phyloP scores from a whole-genome alignment of 345 rosid genomes.

The Euphorbia pulcherrima region DNA sequence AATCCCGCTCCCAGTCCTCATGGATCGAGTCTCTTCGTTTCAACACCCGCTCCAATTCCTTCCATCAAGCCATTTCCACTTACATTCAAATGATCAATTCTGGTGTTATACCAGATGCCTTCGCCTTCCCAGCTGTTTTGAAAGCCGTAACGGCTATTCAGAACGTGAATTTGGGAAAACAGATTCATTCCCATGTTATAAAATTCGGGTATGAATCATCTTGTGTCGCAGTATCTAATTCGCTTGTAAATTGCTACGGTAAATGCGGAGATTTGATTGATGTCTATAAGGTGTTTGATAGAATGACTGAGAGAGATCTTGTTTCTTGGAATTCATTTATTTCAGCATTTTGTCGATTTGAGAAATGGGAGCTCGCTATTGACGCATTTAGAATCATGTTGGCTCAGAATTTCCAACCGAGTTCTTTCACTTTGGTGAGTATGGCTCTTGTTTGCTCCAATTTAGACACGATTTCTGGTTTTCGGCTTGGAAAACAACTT shows the following conservation, averaged over 20 bases:
- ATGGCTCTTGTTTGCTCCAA: slow-evolving; percentile 69
- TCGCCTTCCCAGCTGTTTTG: slow-evolving; percentile 69
- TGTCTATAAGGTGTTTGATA: slow-evolving; percentile 63
- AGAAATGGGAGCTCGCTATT: slow-evolving; percentile 67
- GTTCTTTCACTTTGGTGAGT: slow-evolving; percentile 83
- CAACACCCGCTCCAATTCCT: slow-evolving; percentile 48
- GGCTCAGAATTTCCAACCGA: slow-evolving; percentile 51
- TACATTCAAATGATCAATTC: slow-evolving; percentile 55
- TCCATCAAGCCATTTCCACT: slow-evolving; percentile 55
- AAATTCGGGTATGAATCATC: slow-evolving; percentile 57
- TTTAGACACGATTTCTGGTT: slow-evolving; percentile 36
- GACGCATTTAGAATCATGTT: slow-evolving; percentile 62
- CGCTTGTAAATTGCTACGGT: slow-evolving; percentile 67
- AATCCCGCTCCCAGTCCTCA: slow-evolving; percentile 34
- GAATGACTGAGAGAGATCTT: slow-evolving; percentile 67
- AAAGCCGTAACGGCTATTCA: slow-evolving; percentile 58
- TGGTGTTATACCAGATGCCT: slow-evolving; percentile 56
- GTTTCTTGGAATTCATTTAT: slow-evolving; percentile 90
- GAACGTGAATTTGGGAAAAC: slow-evolving; percentile 54
- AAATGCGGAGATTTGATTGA: slow-evolving; percentile 56
- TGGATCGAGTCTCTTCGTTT: slow-evolving; percentile 70
- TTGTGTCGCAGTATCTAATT: slow-evolving; percentile 54
- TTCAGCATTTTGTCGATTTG: slow-evolving; percentile 52
- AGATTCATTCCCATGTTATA: slow-evolving; percentile 72
- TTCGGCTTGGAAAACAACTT: slow-evolving; percentile 68